These are phyloP conservation scores for Botrytis squamosa DNA, from an alignment of 2,329 filamentous ascomycete genomes.

Conservation along the genomic window DNA sequence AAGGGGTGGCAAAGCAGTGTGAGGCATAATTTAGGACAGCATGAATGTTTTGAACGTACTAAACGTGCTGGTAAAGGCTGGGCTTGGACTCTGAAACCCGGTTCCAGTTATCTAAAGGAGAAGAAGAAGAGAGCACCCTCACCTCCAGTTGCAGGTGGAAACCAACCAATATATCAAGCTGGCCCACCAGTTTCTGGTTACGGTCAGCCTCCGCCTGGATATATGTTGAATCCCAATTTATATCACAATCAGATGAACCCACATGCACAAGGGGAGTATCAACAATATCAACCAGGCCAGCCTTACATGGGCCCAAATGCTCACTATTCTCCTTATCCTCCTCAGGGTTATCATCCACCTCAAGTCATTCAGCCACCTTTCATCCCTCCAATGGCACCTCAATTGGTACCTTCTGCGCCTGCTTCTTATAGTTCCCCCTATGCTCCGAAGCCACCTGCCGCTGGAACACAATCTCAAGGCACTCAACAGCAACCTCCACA, in stretches of 20 bases:
- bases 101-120: constrained; percentile 55
- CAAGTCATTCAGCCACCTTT: constrained; percentile 23
- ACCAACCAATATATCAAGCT: constrained; percentile 36
- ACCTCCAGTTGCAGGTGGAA: constrained; percentile 40
- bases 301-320: constrained; percentile 29
- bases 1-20: constrained; percentile 62
- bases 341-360: constrained; percentile 19
- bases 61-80: constrained; percentile 55
- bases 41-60: constrained; percentile 54
- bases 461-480: constrained; percentile 19
- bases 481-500: constrained; percentile 20
- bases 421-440: constrained; percentile 40
- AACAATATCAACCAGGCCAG: constrained; percentile 29
- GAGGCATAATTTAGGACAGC: constrained; percentile 59
- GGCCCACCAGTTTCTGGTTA: constrained; percentile 27
- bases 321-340: constrained; percentile 21
- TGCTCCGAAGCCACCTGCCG: constrained; percentile 35
- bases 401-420: constrained; percentile 26
- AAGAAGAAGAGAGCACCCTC: constrained; percentile 48
- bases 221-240: constrained; percentile 34
- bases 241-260: constrained; percentile 28
- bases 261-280: constrained; percentile 18
- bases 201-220: constrained; percentile 21
- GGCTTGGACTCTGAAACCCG: constrained; percentile 54
- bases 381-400: constrained; percentile 30